A percentile compares a stretch with the other conserved stretches of the same genome.
phyloP scores from a whole-genome alignment of 2,329 filamentous ascomycete genomes.

The Microdochium trichocladiopsis region DNA sequence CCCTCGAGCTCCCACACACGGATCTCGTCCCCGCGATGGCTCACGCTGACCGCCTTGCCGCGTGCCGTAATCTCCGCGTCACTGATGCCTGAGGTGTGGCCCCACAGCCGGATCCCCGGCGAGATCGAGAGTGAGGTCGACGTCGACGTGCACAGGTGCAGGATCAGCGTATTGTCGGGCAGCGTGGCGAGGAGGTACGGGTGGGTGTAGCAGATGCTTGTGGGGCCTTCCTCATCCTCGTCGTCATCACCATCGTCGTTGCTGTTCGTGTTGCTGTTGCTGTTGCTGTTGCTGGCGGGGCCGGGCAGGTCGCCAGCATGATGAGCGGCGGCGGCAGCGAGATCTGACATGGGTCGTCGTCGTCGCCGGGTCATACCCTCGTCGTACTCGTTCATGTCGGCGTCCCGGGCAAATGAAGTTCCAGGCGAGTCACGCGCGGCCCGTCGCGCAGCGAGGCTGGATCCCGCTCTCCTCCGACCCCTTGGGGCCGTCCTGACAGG shows the following conservation, averaged over 20 bases:
- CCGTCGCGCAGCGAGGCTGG: background rate
- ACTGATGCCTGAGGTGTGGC: slow-evolving; percentile 84
- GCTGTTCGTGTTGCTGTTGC: background rate
- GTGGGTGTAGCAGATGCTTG: slow-evolving; percentile 63
- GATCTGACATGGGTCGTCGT: no score
- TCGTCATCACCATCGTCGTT: slow-evolving; percentile 1
- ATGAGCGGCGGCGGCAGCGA: no score
- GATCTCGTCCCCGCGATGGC: slow-evolving; percentile 68
- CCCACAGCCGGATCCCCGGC: slow-evolving; percentile 70
- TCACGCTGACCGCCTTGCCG: slow-evolving; percentile 87
- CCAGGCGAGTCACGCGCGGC: background rate
- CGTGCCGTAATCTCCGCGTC: slow-evolving; percentile 77
- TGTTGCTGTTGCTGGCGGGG: background rate
- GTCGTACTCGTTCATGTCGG: no score
- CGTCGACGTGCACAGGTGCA: slow-evolving; percentile 75
- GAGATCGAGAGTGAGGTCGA: slow-evolving; percentile 60
- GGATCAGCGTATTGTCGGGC: slow-evolving; percentile 78
- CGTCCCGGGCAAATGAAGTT: no score
- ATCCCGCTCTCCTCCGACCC: slow-evolving; percentile 1
- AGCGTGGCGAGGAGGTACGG: slow-evolving; percentile 81
- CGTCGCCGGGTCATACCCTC: no score
- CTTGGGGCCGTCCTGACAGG: slow-evolving; percentile 16
- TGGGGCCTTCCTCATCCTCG: slow-evolving; percentile 37
- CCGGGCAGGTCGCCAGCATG: no score
- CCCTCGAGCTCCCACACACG: slow-evolving; percentile 88